phyloP scores from a whole-genome alignment of 805 yeast genomes.

The Peterozyma xylosa region DNA sequence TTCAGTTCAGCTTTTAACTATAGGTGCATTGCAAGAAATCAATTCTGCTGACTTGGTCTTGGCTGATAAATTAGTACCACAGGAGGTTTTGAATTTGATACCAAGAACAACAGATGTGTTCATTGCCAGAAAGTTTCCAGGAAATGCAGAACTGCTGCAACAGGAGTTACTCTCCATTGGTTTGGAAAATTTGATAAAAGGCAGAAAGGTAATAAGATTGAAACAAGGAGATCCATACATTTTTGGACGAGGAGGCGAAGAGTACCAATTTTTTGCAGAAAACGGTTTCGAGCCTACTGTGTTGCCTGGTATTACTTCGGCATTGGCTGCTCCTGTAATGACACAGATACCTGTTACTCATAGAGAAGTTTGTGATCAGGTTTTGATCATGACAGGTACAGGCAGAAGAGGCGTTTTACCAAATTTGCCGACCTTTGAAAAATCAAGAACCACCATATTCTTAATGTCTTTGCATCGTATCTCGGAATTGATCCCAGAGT shows the following conservation, averaged over 20 bases:
- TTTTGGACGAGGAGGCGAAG: constrained; percentile 96
- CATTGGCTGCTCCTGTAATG: constrained; percentile 78
- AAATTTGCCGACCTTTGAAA: constrained; percentile 63
- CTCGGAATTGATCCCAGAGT: constrained; percentile 41
- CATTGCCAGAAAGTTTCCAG: constrained; percentile 93
- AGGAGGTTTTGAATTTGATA: constrained; percentile 74
- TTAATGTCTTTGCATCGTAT: constrained; percentile 85
- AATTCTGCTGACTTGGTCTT: constrained; percentile 75
- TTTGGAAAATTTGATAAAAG: constrained; percentile 50
- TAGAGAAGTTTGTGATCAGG: constrained; percentile 87
- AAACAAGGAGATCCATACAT: constrained; percentile 97
- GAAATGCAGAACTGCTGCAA: constrained; percentile 93
- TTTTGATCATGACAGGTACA: constrained; percentile 89
- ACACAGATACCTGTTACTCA: constrained; percentile 88
- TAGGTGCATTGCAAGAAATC: constrained; percentile 80
- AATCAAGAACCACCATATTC: constrained; percentile 74
- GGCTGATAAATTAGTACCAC: constrained; percentile 91
- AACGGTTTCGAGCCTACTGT: constrained; percentile 71
- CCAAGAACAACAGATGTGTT: constrained; percentile 69
- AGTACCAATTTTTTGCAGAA: constrained; percentile 55
- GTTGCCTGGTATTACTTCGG: constrained; percentile 84
- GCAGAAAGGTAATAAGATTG: constrained; percentile 75
- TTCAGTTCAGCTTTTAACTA: constrained; percentile 67
- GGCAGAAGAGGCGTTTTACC: constrained; percentile 85
- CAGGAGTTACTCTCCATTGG: constrained; percentile 74